phyloP scores from a whole-genome alignment of 2,329 filamentous ascomycete genomes.

The Monosporascus sp. region DNA sequence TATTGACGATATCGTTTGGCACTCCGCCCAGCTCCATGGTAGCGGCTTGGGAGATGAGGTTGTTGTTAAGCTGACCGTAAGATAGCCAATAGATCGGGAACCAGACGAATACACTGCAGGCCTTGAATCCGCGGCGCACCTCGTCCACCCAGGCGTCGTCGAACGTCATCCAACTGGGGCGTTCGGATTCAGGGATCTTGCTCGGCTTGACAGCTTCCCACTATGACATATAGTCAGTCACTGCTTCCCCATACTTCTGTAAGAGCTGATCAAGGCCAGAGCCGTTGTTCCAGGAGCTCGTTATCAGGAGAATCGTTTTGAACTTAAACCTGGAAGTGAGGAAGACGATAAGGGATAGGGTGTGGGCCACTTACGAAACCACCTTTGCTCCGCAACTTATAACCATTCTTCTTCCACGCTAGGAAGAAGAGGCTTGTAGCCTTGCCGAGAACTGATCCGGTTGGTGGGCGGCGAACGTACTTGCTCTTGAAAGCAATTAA shows the following conservation, averaged over 20 bases:
- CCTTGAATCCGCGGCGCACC: slow-evolving; percentile 62
- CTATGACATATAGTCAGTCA: not conserved
- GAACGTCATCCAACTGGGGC: slow-evolving; percentile 72
- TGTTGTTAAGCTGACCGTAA: slow-evolving; percentile 56
- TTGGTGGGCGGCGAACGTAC: slow-evolving; percentile 58
- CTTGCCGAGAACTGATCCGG: slow-evolving; percentile 66
- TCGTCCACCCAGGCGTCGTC: slow-evolving; percentile 82
- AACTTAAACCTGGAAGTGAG: no score
- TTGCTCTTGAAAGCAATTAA: slow-evolving; percentile 53
- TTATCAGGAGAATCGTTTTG: no score
- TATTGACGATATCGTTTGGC: slow-evolving; percentile 73
- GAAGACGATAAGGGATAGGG: no score
- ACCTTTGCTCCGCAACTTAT: not conserved
- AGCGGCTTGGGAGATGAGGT: slow-evolving; percentile 58
- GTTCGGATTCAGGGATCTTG: slow-evolving; percentile 45
- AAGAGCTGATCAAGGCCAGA: no score
- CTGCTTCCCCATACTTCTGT: not conserved
- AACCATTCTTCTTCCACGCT: slow-evolving; percentile 47
- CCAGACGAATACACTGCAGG: slow-evolving; percentile 68
- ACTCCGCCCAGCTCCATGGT: slow-evolving; percentile 64
- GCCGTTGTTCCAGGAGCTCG: no score
- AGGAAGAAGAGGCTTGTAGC: slow-evolving; percentile 56
- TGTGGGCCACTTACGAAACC: not conserved
- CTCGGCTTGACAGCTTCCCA: slow-evolving; percentile 54
- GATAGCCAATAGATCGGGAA: slow-evolving; percentile 58